Percentiles rank a stretch among this genome's conserved stretches.
phyloP scores from a whole-genome alignment of 2,329 filamentous ascomycete genomes.

The Fusarium nurragi region DNA sequence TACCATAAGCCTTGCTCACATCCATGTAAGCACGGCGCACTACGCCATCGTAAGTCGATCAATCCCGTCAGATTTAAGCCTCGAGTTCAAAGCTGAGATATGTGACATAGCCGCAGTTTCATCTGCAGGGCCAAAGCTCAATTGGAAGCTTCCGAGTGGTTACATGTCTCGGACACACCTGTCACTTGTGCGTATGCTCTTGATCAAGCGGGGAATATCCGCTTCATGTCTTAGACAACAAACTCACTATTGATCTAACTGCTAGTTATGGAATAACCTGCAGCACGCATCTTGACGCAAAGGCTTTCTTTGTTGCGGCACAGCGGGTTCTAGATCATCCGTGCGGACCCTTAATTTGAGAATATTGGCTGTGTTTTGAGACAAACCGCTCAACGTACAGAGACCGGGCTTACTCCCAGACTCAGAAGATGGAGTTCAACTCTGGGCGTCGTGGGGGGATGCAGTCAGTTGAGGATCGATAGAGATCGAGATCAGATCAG shows the following conservation, averaged over 20 bases:
- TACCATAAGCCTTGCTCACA: background rate
- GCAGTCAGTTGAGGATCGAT: background rate
- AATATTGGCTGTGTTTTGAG: background rate
- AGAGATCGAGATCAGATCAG: background rate
- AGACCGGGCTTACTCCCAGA: rapidly evolving
- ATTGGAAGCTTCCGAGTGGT: background rate
- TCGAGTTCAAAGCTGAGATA: background rate
- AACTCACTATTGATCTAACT: background rate
- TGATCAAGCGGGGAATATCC: background rate
- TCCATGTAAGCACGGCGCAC: background rate
- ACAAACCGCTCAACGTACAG: background rate
- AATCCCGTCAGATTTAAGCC: background rate
- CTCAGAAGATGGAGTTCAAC: background rate
- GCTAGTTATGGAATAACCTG: background rate
- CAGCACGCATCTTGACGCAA: background rate
- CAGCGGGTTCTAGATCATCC: background rate
- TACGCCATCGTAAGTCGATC: background rate
- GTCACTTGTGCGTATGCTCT: background rate
- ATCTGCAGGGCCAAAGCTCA: background rate
- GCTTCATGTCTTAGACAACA: background rate
- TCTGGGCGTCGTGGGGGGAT: background rate
- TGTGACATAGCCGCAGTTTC: background rate
- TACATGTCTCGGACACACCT: background rate
- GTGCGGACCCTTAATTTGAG: background rate
- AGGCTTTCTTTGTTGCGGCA: background rate